phyloP scores from a whole-genome alignment of 495 filamentous ascomycete genomes.

The Chaetomium fimeti region DNA sequence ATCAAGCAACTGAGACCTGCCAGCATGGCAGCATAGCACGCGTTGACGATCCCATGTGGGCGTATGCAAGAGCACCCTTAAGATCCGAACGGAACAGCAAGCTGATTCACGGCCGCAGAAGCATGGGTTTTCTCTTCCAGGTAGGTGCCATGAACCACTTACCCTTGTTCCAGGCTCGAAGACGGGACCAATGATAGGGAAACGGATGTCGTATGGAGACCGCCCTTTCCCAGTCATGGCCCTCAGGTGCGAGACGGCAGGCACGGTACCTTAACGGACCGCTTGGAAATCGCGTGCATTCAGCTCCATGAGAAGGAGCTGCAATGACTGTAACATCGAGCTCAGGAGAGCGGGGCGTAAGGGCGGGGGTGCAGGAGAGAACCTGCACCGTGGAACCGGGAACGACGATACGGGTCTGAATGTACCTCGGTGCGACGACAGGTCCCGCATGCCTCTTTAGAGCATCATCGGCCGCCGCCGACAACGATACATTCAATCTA shows the following conservation, averaged over 20 bases:
- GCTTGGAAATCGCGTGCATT: neutral
- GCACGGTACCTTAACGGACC: neutral
- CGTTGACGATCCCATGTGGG: constrained; percentile 28
- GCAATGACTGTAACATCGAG: neutral
- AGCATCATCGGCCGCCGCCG: neutral
- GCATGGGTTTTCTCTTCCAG: neutral
- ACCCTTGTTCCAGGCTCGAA: neutral
- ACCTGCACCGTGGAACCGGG: constrained; percentile 21
- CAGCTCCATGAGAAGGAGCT: neutral
- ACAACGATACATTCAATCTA: neutral
- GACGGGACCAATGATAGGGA: neutral
- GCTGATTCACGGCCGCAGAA: constrained; percentile 14
- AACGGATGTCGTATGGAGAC: neutral
- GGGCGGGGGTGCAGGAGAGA: constrained; percentile 10
- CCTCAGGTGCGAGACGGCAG: neutral
- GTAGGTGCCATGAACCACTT: neutral
- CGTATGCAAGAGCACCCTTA: constrained; percentile 18
- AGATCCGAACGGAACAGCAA: constrained; percentile 6
- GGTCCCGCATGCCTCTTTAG: neutral
- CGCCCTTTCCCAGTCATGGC: neutral
- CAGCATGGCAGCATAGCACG: constrained; percentile 29
- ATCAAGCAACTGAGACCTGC: constrained; percentile 23
- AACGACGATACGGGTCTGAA: constrained; percentile 29
- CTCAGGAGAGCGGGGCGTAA: neutral
- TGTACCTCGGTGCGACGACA: constrained; percentile 15